These are phyloP conservation scores for Pleomassaria siparia DNA, from an alignment of 2,329 filamentous ascomycete genomes.

Conservation along the genomic window DNA sequence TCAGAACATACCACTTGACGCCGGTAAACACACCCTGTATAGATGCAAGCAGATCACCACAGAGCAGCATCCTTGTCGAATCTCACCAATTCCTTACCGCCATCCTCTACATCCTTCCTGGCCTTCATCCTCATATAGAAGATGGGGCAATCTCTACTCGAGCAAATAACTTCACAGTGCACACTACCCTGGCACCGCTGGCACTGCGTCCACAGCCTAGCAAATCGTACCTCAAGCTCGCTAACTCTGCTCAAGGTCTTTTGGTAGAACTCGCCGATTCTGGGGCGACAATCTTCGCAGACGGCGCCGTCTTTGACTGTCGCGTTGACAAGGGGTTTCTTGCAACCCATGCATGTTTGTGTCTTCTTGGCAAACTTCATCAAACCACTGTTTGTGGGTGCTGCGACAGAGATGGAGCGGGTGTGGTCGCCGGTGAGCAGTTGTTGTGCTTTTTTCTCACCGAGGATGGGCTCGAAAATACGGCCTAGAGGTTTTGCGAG, in stretches of 20 bases:
- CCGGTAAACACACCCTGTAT: too few relatives aligned
- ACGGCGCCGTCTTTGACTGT: slow-evolving; percentile 83
- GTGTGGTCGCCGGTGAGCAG: slow-evolving; percentile 93
- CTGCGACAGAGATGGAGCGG: slow-evolving; percentile 88
- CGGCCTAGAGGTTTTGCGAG: slow-evolving; percentile 89
- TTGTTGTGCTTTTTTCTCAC: slow-evolving; percentile 84
- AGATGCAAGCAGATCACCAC: too few relatives aligned
- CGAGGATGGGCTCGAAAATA: slow-evolving; percentile 97
- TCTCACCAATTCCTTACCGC: slow-evolving; percentile 81
- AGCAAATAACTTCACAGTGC: slow-evolving; percentile 98
- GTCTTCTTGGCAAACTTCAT: slow-evolving; percentile 99
- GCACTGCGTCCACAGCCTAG: slow-evolving; percentile 95
- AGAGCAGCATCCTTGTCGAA: slow-evolving; percentile 86
- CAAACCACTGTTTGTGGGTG: slow-evolving; percentile 84
- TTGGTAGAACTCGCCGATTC: slow-evolving; percentile 90
- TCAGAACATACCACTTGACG: too few relatives aligned
- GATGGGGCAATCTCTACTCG: slow-evolving; percentile 93
- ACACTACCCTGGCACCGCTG: slow-evolving; percentile 97
- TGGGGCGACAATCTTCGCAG: slow-evolving; percentile 79
- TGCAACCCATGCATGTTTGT: slow-evolving; percentile 97
- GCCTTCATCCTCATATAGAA: slow-evolving; percentile 99
- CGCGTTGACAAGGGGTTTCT: slow-evolving; percentile 84
- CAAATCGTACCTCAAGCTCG: slow-evolving; percentile 90
- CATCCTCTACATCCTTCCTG: slow-evolving; percentile 97
- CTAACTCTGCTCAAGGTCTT: slow-evolving; percentile 85